phyloP scores from a whole-genome alignment of 768 basidiomycete genomes.

The Rhodotorula kratochvilovae region DNA sequence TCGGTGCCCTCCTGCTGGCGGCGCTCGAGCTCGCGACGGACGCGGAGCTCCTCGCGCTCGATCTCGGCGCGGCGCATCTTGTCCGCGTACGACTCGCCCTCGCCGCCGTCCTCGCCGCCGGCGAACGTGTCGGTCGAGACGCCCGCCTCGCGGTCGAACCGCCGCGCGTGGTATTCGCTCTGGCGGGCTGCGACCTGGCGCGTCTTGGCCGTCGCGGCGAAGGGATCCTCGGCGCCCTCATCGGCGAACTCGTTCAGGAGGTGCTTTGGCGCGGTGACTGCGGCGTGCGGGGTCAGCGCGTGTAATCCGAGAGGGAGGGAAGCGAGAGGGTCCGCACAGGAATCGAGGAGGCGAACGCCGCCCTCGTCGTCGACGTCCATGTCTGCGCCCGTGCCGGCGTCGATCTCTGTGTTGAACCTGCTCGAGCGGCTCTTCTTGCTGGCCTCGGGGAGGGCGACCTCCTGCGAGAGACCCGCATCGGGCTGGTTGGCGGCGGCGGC shows the following conservation, averaged over 20 bases:
- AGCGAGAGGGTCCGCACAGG: background rate
- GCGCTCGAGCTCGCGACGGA: constrained; percentile 78
- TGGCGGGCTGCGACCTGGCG: constrained; percentile 90
- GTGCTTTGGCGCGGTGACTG: constrained; percentile 77
- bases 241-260: constrained; percentile 93
- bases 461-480: constrained; percentile 11
- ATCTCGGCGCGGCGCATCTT: too few relatives aligned
- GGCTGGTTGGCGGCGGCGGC: constrained; percentile 13
- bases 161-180: constrained; percentile 88
- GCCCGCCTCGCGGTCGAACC: constrained; percentile 76
- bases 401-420: constrained; percentile 8
- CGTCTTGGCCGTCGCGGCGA: constrained; percentile 81
- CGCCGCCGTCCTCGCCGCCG: constrained; percentile 63
- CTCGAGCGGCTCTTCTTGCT: constrained; percentile 3
- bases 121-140: constrained; percentile 51
- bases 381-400: background rate
- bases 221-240: constrained; percentile 68
- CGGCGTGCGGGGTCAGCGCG: background rate
- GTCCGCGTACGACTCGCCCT: constrained; percentile 72
- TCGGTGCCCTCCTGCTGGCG: constrained; percentile 62
- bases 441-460: too few relatives aligned
- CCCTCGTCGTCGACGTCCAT: constrained; percentile 13
- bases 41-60: constrained; percentile 80
- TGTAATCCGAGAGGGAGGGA: background rate
- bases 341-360: constrained; percentile 2